These are phyloP conservation scores for Blastobotrys indianensis DNA, from an alignment of 1,139 yeast genomes.

Conservation along the genomic window DNA sequence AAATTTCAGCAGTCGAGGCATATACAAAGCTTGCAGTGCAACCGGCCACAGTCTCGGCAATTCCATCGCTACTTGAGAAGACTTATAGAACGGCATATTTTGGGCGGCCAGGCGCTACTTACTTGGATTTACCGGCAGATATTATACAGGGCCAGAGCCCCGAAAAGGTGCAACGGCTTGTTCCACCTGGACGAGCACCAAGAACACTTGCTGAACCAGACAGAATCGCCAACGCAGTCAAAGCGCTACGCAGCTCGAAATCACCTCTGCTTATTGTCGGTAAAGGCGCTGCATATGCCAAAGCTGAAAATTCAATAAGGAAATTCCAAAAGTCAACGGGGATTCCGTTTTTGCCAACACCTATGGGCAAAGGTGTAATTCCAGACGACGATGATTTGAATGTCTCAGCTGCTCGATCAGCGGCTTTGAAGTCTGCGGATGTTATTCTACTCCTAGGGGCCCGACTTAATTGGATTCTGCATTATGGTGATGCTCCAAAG, in stretches of 20 bases:
- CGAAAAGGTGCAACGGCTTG: background rate
- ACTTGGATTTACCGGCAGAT: conserved; percentile 60
- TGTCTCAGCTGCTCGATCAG: conserved; percentile 54
- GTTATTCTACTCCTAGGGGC: conserved; percentile 55
- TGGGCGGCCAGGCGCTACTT: conserved; percentile 55
- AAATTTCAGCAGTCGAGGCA: conserved; percentile 42
- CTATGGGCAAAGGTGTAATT: conserved; percentile 69
- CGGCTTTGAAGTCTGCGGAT: conserved; percentile 49
- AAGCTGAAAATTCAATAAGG: conserved; percentile 38
- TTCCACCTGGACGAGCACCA: conserved; percentile 35
- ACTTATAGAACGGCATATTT: conserved; percentile 44
- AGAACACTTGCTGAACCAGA: conserved; percentile 38
- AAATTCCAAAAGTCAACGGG: conserved; percentile 38
- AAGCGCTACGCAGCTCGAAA: conserved; percentile 32
- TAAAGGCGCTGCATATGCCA: conserved; percentile 51
- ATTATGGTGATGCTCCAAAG: conserved; percentile 53
- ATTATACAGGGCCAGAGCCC: conserved; percentile 38
- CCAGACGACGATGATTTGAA: conserved; percentile 44
- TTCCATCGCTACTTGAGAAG: conserved; percentile 42
- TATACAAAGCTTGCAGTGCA: conserved; percentile 48
- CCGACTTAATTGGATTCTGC: conserved; percentile 62
- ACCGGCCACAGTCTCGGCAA: conserved; percentile 34
- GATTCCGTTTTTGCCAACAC: conserved; percentile 58
- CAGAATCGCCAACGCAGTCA: conserved; percentile 36
- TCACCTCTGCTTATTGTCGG: conserved; percentile 56